phyloP scores from a whole-genome alignment of 2,329 filamentous ascomycete genomes.

The Xylaria sp. region DNA sequence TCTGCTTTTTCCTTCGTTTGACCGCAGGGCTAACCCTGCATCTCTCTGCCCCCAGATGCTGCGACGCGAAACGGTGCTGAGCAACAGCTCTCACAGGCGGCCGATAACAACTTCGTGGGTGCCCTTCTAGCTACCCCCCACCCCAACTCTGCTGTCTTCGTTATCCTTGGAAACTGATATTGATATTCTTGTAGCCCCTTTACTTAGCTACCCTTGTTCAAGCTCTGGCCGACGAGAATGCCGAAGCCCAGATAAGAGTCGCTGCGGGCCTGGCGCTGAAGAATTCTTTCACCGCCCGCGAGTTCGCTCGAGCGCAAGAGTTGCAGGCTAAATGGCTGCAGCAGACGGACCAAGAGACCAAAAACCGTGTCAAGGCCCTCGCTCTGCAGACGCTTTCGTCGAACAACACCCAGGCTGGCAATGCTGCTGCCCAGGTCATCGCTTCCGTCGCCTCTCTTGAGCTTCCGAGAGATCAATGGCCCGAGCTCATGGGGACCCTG shows the following conservation, averaged over 20 bases:
- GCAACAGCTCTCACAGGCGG: constrained; percentile 91
- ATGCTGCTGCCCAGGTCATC: constrained; percentile 93
- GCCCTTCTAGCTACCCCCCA: constrained; percentile 33
- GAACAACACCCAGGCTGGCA: constrained; percentile 82
- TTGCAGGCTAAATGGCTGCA: constrained; percentile 94
- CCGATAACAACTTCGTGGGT: constrained; percentile 93
- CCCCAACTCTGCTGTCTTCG: constrained; percentile 27
- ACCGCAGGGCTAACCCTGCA: constrained; percentile 50
- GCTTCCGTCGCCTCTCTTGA: constrained; percentile 95
- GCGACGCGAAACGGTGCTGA: constrained; percentile 90
- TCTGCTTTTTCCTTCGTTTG: neutral
- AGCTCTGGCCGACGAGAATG: constrained; percentile 91
- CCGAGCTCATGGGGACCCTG: constrained; percentile 85
- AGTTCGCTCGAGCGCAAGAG: constrained; percentile 85
- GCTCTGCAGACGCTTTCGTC: constrained; percentile 89
- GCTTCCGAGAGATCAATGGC: constrained; percentile 92
- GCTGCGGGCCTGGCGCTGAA: constrained; percentile 97
- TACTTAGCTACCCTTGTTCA: constrained; percentile 94
- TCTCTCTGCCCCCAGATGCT: constrained; percentile 72
- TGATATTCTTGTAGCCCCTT: constrained; percentile 66
- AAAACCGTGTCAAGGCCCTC: constrained; percentile 87
- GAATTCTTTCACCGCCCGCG: constrained; percentile 96
- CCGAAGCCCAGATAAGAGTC: constrained; percentile 85
- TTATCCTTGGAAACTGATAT: constrained; percentile 34
- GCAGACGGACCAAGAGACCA: constrained; percentile 82